Evolutionary conservation across 2,329 filamentous ascomycete species (phyloP), one percentile per base, ranked within the genome.

Genomic region (Alternaria atra): DNA sequence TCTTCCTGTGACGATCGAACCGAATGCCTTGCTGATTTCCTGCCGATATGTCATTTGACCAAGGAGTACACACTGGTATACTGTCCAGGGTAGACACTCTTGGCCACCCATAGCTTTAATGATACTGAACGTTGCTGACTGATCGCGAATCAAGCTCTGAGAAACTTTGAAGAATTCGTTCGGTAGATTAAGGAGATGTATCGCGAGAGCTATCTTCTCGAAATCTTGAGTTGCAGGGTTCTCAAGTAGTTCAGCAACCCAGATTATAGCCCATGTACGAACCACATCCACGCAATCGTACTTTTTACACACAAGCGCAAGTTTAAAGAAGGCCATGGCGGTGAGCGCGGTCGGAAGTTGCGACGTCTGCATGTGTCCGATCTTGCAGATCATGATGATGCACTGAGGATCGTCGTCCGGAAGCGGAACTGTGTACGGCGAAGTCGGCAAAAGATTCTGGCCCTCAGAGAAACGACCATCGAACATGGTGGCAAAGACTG

Each of bases 271-370:
- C 58, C 63, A 73, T 4, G 58, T 13, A n/a, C 57, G 57, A 2
- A 71, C 62, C 7, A 53, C 58, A 3, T 60, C 52, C 0, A 52
- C 50, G 35, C 72, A 74, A 13, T 68, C 55, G 53, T 75, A 73
- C 12, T 74, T 74, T 51, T 76, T 66, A 44, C 64, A 70, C 6
- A 69, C 29, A 2, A 70, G 34, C 2, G 72, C 71, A 9, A 72
- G 56, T 15, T 70, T 42, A 23, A 63, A 44, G 61, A n/a, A 73
- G 30, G 4, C 60, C 17, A 10, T 44, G 4, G 68, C 64, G 10
- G 71, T 46, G 5, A 60, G 34, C 1, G 43, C 5, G 17, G 39
- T 46, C n/a, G 52, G 39, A 55, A 65, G 27, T 23, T 64, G 57
- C 12, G 56, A 29, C 59, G 56, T n/a, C 47, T 60, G 62, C 48